A percentile compares a stretch with the other conserved stretches of the same genome.
Conservation (phyloP, 2,329 filamentous ascomycete species). For the Aspergillus puulaauensis region DNA sequence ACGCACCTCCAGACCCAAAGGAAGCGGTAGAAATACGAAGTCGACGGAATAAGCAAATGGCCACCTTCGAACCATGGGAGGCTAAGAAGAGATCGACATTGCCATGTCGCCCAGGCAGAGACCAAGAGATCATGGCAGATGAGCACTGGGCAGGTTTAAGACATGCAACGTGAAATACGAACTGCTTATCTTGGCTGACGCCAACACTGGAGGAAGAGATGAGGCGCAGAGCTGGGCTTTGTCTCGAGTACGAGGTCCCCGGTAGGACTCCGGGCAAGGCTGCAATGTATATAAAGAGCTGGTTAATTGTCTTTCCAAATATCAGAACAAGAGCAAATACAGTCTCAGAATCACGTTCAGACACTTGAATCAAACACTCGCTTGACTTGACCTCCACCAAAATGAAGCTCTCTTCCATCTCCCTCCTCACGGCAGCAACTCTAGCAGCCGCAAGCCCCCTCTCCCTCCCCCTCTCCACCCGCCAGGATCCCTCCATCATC, state of each 20-base stretch:
- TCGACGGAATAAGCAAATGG: not conserved
- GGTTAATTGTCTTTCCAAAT: not conserved
- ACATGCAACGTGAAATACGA: not conserved
- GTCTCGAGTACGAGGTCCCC: not conserved
- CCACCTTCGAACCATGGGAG: too few species aligned
- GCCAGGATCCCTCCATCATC: slow-evolving; percentile 15
- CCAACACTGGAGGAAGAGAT: not conserved
- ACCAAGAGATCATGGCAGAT: not conserved
- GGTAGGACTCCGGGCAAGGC: not conserved
- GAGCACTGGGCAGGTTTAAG: not conserved
- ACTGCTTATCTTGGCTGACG: not conserved
- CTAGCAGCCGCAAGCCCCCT: slow-evolving; percentile 10
- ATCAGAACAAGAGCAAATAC: not conserved
- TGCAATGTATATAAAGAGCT: not conserved
- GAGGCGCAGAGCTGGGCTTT: too few species aligned
- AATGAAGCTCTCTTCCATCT: slow-evolving; percentile 8
- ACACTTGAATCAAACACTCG: too few species aligned
- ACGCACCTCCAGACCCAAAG: not conserved
- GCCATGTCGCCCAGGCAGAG: too few species aligned
- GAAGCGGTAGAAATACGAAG: not conserved
- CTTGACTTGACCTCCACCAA: not conserved
- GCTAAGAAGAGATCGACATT: too few species aligned
- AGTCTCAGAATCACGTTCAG: not conserved
- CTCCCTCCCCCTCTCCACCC: not conserved
- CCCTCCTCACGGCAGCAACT: not conserved